phyloP scores from a whole-genome alignment of 2,329 filamentous ascomycete species.

The Didymella lethalis region DNA sequence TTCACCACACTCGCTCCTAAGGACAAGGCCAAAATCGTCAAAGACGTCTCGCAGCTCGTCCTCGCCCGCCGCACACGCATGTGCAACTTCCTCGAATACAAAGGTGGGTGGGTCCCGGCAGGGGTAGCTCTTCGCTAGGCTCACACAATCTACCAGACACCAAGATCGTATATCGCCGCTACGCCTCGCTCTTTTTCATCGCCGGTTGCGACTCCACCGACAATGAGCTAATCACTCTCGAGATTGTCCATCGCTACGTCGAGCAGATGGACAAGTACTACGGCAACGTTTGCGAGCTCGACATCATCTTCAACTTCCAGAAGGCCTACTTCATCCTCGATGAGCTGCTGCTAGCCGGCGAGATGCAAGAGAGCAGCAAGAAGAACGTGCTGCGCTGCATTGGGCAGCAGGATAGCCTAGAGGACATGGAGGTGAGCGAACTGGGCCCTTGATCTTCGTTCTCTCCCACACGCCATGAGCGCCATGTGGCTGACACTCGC shows the following conservation, averaged over 20 bases:
- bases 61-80: slow-evolving; percentile 95
- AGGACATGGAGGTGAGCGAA: slow-evolving; percentile 96
- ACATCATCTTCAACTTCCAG: slow-evolving; percentile 99
- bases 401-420: slow-evolving; percentile 93
- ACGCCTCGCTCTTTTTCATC: slow-evolving; percentile 99
- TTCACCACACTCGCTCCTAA: slow-evolving; percentile 97
- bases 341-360: slow-evolving; percentile 91
- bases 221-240: slow-evolving; percentile 97
- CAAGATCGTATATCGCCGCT: slow-evolving; percentile 98
- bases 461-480: slow-evolving; percentile 31
- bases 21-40: slow-evolving; percentile 99
- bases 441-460: slow-evolving; percentile 18
- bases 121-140: slow-evolving; percentile 27
- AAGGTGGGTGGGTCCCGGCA: slow-evolving; percentile 67
- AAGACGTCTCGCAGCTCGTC: slow-evolving; percentile 97
- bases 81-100: slow-evolving; percentile 99
- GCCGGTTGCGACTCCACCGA: slow-evolving; percentile 96
- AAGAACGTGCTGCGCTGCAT: slow-evolving; percentile 98
- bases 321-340: slow-evolving; percentile 99
- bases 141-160: slow-evolving; percentile 70
- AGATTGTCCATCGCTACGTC: slow-evolving; percentile 98
- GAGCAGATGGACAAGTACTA: slow-evolving; percentile 99
- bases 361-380: slow-evolving; percentile 99
- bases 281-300: slow-evolving; percentile 98
- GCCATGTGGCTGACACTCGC: slow-evolving; percentile 53